Evolutionary conservation across 2,329 filamentous ascomycete species (phyloP).

Genomic region (Trichoderma koningii): DNA sequence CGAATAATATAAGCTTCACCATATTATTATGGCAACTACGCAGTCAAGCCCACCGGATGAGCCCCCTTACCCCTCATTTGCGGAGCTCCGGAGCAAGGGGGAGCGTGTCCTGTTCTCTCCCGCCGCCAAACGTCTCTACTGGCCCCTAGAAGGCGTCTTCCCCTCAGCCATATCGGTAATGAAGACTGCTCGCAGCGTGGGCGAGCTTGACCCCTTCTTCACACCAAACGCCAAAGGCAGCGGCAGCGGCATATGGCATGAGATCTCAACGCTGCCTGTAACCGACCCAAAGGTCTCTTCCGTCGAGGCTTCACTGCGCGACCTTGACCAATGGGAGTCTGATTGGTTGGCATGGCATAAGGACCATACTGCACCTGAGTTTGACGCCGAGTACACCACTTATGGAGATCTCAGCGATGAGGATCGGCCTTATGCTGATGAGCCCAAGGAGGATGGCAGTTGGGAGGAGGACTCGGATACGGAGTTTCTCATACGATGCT

Average conservation of each 20-base stretch:
- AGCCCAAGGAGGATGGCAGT: conserved; percentile 1
- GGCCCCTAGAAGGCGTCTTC: conserved; percentile 13
- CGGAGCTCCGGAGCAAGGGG: conserved; percentile 7
- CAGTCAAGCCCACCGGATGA: not conserved
- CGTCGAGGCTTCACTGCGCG: conserved; percentile 9
- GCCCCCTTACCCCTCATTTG: conserved; percentile 1
- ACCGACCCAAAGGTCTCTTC: conserved; percentile 16
- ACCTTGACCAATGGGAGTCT: conserved; percentile 9
- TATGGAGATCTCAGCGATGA: conserved; percentile 14
- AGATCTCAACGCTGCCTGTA: conserved; percentile 3
- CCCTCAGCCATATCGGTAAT: not conserved
- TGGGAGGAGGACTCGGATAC: conserved; percentile 6
- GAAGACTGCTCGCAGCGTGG: conserved; percentile 2
- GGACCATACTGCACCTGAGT: conserved; percentile 4
- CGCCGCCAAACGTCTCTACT: conserved; percentile 12
- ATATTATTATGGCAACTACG: conserved; percentile 1
- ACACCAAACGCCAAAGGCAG: not conserved
- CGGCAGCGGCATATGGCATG: conserved; percentile 6
- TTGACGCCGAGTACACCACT: not conserved
- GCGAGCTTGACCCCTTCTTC: conserved; percentile 4
- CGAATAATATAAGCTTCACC: not conserved
- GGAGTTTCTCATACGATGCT: conserved; percentile 16
- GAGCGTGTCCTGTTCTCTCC: conserved; percentile 7
- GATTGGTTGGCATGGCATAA: conserved; percentile 17
- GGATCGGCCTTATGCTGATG: conserved; percentile 6